Percentiles rank a stretch among this genome's conserved stretches.
Evolutionary conservation across 108 stramenopile species (phyloP).

Genomic region (Bacterosira constricta): DNA sequence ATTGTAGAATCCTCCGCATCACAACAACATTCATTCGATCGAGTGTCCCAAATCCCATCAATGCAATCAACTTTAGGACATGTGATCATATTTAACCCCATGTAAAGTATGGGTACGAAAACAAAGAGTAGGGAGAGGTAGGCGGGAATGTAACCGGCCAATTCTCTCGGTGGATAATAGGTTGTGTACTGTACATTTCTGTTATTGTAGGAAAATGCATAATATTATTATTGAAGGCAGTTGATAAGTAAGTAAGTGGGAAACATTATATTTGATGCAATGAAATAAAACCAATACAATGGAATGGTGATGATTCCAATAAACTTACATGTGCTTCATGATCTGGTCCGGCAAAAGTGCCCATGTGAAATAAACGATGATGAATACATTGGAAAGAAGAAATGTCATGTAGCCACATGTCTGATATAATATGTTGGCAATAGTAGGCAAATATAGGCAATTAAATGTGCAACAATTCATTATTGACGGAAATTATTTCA

Average conservation of each 20-base stretch:
- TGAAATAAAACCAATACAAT: not conserved
- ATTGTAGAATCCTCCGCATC: not conserved
- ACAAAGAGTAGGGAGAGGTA: constrained; percentile 36
- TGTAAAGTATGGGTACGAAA: constrained; percentile 35
- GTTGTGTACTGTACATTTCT: constrained; percentile 35
- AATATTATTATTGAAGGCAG: too few relatives aligned
- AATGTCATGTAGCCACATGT: constrained; percentile 44
- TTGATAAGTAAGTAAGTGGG: not conserved
- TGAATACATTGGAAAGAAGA: constrained; percentile 34
- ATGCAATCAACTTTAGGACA: constrained; percentile 22
- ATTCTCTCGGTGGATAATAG: constrained; percentile 34
- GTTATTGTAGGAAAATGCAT: too few relatives aligned
- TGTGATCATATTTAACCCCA: constrained; percentile 44
- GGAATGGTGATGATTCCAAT: not conserved
- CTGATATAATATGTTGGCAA: too few relatives aligned
- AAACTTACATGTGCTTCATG: constrained; percentile 24
- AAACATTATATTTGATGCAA: not conserved
- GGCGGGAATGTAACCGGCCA: constrained; percentile 29
- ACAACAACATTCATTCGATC: constrained; percentile 1
- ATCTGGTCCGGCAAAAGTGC: constrained; percentile 23
- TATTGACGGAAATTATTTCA: too few relatives aligned
- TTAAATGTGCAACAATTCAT: too few relatives aligned
- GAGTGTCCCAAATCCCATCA: constrained; percentile 40
- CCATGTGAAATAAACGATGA: constrained; percentile 27
- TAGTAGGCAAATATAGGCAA: too few relatives aligned